phyloP scores from a whole-genome alignment of 345 rosid species.

The Salix udensis region DNA sequence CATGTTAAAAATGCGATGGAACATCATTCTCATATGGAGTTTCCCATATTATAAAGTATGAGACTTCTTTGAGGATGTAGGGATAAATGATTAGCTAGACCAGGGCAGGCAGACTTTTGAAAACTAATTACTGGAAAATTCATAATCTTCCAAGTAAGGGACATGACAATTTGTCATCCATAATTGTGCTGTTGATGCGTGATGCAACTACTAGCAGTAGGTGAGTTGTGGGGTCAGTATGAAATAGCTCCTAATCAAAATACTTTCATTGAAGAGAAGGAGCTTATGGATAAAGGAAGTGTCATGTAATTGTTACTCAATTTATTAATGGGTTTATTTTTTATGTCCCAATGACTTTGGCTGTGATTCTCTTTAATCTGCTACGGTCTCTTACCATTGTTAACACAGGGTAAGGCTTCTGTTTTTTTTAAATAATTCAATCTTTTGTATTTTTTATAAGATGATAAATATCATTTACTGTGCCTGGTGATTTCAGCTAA shows the following conservation, averaged over 20 bases:
- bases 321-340: not conserved
- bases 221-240: not conserved
- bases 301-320: no score
- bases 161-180: not conserved
- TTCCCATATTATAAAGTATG: not conserved
- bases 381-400: not conserved
- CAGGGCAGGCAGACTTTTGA: not conserved
- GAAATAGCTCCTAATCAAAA: not conserved
- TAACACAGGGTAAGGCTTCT: not conserved
- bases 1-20: not conserved
- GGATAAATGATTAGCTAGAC: not conserved
- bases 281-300: not conserved
- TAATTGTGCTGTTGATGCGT: not conserved
- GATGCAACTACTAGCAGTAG: not conserved
- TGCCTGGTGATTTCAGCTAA: conserved; percentile 53
- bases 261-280: not conserved
- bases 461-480: conserved; percentile 1
- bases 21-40: not conserved
- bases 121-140: not conserved
- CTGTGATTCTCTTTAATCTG: not conserved
- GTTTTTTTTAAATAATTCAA: not conserved
- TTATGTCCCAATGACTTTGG: not conserved
- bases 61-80: not conserved
- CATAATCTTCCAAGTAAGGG: not conserved
- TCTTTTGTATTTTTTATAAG: not conserved